Evolutionary conservation across 2,329 filamentous ascomycete species (phyloP), one percentile per base, ranked within the genome.

Genomic region (Tolypocladium cylindrosporum): DNA sequence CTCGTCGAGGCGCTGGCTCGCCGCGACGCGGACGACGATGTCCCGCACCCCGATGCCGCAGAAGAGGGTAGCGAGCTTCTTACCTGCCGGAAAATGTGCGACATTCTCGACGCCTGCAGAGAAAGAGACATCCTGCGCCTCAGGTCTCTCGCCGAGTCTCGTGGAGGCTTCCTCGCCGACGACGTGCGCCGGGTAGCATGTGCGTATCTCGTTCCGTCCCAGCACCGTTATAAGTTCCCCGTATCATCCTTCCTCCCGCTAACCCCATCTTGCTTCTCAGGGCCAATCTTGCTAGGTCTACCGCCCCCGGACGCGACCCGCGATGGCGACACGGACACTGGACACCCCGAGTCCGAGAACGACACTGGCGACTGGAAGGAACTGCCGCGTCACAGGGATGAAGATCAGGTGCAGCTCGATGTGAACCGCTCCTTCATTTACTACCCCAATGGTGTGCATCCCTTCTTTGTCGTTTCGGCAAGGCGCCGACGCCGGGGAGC

Each of bases 401-500:
- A 99, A 72, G 86, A 89, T 55, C 94, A 99, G 74, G 91, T 99
- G 43, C 82, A 87, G 67, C 81, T 97, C 54, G 94, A 99, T 70
- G 94, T 99, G 58, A 85, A 97, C 73, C 84, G 94, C 58, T 92
- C 94, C n/a, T 99, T 99, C 73, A 88, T 97, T 60, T 95, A 97
- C 75, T 99, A 99, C 71, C 94, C 94, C 14, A 81, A 83, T 61
- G 83, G 91, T 94, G 79, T 51, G 63, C 57, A 4, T 19, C 9
- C 24, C 1, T 41, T 10, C 24, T 21, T 37, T 13, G 6, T 52
- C 37, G 4, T 27, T n/a, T 13, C 19, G 4, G 16, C 31, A 8
- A 52, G 8, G 31, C 48, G 4, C 31, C 48, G 36, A 13, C 48
- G 16, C 19, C 19, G 16, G 16, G 34, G 16, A 27, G 36, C 45